Base-by-base conservation (phyloP, 169 alveolate genomes). In the Eimeria acervulina region DNA sequence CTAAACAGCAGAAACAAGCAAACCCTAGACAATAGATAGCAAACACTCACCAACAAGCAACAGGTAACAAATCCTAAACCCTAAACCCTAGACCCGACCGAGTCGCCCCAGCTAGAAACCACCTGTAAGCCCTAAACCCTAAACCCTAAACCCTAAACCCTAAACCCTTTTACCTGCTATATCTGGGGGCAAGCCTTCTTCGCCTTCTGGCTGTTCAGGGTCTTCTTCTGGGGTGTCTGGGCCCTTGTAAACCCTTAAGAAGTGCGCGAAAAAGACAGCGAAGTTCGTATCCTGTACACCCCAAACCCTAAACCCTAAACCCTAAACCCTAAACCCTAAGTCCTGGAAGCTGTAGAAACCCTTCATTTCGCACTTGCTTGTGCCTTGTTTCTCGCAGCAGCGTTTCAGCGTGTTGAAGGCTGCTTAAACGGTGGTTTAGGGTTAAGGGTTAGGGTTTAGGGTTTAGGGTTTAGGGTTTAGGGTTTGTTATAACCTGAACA, bases 201-300 rank as follows among this genome's bases (percentile, higher is more conserved):
- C 23, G 1, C 52, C 92, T 31, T 83, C 92, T 28, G 55, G 40
- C 26, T 21, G 8, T 15, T 83, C 92, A 19, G 74, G 23, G 44
- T 81, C 92, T 12, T 83, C 92, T 0, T 36, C 44, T 42, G 68
- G 3, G 7, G 76, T n/a, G 26, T 2, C 68, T 42, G 74, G 92
- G 36, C 78, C 52, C 28, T 33, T 47, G 13, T 51, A 83, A 26
- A 83, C 92, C 92, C 92, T 83, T 78, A 83, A 55, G 40, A 83
- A 83, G 38, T 83, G 92, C 0, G 92, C 92, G 19, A 83, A 83
- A 28, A 83, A 83, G 2, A 55, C 47, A 23, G 92, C 92, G 31
- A 83, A 83, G 92, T 83, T 83, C 92, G 76, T 55, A 38, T 83
- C 92, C 92, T 83, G 92, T n/a, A 51, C 74, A 55, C 92, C 15